Evolutionary conservation across 2,329 filamentous ascomycete species (phyloP).

Genomic region (Cytospora mali): DNA sequence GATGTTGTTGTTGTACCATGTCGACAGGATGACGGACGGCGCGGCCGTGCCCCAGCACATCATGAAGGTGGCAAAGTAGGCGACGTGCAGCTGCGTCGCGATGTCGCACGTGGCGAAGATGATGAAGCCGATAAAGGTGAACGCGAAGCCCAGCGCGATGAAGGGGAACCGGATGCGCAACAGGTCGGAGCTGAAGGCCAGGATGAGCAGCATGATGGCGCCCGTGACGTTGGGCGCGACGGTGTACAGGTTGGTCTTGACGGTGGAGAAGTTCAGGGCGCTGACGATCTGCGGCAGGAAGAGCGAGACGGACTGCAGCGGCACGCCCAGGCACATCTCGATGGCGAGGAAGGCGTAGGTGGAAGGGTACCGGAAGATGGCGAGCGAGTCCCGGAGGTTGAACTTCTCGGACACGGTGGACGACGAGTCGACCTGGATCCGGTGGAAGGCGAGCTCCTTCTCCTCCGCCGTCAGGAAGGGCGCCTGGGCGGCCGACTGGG

Average conservation of each 20-base stretch:
- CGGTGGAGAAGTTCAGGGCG: conserved; percentile 49
- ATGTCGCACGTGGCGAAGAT: conserved; percentile 73
- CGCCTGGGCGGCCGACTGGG: conserved; percentile 64
- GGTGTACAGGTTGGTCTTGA: conserved; percentile 76
- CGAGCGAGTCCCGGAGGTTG: conserved; percentile 52
- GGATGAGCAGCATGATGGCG: conserved; percentile 69
- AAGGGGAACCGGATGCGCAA: conserved; percentile 70
- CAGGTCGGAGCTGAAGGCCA: conserved; percentile 72
- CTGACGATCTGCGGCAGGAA: conserved; percentile 56
- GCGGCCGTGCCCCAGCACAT: conserved; percentile 81
- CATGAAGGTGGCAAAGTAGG: conserved; percentile 79
- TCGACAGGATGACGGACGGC: conserved; percentile 69
- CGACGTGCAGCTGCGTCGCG: conserved; percentile 60
- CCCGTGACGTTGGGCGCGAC: conserved; percentile 78
- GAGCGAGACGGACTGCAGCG: conserved; percentile 56
- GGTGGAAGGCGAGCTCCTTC: conserved; percentile 67
- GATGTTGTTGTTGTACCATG: conserved; percentile 78
- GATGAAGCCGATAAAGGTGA: conserved; percentile 78
- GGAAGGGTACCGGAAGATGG: conserved; percentile 54
- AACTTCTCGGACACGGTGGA: conserved; percentile 59
- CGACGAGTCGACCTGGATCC: conserved; percentile 76
- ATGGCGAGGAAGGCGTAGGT: conserved; percentile 55
- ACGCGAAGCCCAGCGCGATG: conserved; percentile 70
- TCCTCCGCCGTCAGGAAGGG: conserved; percentile 68
- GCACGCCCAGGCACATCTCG: conserved; percentile 62